Evolutionary conservation across 2,329 filamentous ascomycete species (phyloP), one percentile per base, ranked within the genome.

Genomic region (Aspergillus hiratsukae): DNA sequence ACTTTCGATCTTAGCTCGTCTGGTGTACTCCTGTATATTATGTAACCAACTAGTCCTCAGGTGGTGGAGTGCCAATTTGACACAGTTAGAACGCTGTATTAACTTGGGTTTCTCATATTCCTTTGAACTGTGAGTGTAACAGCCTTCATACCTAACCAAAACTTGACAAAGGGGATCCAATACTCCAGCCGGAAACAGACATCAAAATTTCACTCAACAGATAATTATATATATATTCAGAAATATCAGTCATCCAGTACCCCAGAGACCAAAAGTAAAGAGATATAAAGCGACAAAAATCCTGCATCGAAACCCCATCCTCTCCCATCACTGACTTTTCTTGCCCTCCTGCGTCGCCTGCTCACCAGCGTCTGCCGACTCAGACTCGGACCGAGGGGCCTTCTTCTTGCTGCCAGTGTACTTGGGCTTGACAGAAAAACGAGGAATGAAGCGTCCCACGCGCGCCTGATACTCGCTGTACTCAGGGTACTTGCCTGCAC

Each of bases 401-500:
- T 64, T 59, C 56, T 62, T 57, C 61, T 66, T 67, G 31, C 51
- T 52, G 23, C 53, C 52, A 57, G 65, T 69, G 55, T 67, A 67
- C 59, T 61, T 69, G 25, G 72, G 66, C 58, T 73, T 64, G 21
- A 68, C 66, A 35, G 72, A 72, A 28, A 71, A 63, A 51, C 73
- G 68, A 35, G 94, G 94, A 52, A 97, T 74, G 70, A 97, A 96
- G 72, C 85, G 91, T 59, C 89, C 88, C 3, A 97, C 90, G 55
- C 87, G 82, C 63, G 83, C 80, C 77, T 96, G 90, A 70, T 99
- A 99, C 29, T 88, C 80, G 62, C 80, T 80, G 74, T 99, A 99
- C 65, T 96, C 91, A 0, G 89, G 81, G 70, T 99, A 99, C 73
- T 97, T 99, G 53, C 81, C 78, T 3, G 85, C 76, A 1, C 87